Evolutionary conservation across 2,329 filamentous ascomycete species (phyloP).

Genomic region (Colletotrichum plurivorum): DNA sequence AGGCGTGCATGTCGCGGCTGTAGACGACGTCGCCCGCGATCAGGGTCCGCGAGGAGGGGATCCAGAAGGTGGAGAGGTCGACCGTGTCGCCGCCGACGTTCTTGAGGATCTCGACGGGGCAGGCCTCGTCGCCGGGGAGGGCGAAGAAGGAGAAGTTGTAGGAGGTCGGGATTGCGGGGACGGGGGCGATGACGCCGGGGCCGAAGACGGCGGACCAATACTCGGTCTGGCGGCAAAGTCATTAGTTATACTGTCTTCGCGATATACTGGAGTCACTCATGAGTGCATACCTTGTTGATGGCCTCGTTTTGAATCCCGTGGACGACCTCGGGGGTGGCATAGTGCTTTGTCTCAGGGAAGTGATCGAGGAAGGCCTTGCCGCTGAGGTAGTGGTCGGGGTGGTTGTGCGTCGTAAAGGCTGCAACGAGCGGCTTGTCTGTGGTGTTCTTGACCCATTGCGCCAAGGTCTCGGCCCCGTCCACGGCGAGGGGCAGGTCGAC

Average conservation of each 20-base stretch:
- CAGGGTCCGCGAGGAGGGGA: slow-evolving; percentile 21
- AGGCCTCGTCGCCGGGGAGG: slow-evolving; percentile 26
- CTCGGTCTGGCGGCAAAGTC: background rate
- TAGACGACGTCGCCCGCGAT: slow-evolving; percentile 34
- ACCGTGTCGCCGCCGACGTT: slow-evolving; percentile 26
- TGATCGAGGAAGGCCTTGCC: slow-evolving; percentile 25
- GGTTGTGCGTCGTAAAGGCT: slow-evolving; percentile 22
- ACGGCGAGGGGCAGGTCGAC: slow-evolving; percentile 32
- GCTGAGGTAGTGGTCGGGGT: slow-evolving; percentile 35
- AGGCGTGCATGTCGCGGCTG: slow-evolving; percentile 30
- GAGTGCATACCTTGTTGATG: background rate
- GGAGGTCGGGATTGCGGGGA: slow-evolving; percentile 18
- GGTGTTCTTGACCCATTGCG: slow-evolving; percentile 26
- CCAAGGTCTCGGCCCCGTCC: slow-evolving; percentile 2
- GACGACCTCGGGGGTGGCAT: slow-evolving; percentile 16
- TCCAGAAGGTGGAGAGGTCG: slow-evolving; percentile 31
- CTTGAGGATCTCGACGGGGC: slow-evolving; percentile 25
- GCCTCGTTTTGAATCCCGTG: slow-evolving; percentile 21
- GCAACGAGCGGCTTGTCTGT: slow-evolving; percentile 34
- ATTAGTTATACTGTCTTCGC: background rate
- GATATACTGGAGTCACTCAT: too few species aligned
- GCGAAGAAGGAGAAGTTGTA: slow-evolving; percentile 34
- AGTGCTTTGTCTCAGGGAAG: slow-evolving; percentile 31
- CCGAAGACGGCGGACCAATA: slow-evolving; percentile 14
- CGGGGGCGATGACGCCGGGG: slow-evolving; percentile 9